Evolutionary conservation across 1,284 basidiomycete genomes (phyloP).

Genomic region (Cystobasidium slooffiae): DNA sequence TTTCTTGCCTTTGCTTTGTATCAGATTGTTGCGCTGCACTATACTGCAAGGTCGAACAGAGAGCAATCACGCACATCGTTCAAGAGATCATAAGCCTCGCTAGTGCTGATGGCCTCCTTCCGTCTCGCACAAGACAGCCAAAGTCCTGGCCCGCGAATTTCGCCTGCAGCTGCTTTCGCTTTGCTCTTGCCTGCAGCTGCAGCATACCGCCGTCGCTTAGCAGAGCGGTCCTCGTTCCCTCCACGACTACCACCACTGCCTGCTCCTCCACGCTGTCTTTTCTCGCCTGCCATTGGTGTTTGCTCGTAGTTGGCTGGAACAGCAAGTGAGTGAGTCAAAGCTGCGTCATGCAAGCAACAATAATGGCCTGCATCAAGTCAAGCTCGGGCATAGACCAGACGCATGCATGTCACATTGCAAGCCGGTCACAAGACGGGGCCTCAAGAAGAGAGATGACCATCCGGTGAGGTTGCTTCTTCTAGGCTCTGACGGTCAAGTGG

Average conservation of each 20-base stretch:
- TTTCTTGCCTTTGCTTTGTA: neutral
- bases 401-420: too few relatives aligned
- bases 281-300: constrained; percentile 7
- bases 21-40: neutral
- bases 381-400: too few relatives aligned
- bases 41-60: constrained; percentile 11
- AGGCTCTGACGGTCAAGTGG: too few relatives aligned
- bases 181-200: constrained; percentile 16
- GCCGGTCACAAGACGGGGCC: too few relatives aligned
- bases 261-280: constrained; percentile 7
- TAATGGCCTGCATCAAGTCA: too few relatives aligned
- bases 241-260: constrained; percentile 12
- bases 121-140: constrained; percentile 81
- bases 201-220: constrained; percentile 14
- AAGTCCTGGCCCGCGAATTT: constrained; percentile 73
- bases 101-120: constrained; percentile 73
- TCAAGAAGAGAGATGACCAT: too few relatives aligned
- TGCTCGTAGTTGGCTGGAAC: neutral
- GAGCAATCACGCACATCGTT: constrained; percentile 65
- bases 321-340: neutral
- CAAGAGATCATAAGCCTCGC: constrained; percentile 75
- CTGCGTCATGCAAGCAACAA: too few relatives aligned
- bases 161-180: constrained; percentile 19
- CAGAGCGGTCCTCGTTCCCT: constrained; percentile 3
- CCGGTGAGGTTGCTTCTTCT: too few relatives aligned